These are phyloP conservation scores for Dendrothele bispora DNA, from an alignment of 768 basidiomycete species.

Conservation along the genomic window DNA sequence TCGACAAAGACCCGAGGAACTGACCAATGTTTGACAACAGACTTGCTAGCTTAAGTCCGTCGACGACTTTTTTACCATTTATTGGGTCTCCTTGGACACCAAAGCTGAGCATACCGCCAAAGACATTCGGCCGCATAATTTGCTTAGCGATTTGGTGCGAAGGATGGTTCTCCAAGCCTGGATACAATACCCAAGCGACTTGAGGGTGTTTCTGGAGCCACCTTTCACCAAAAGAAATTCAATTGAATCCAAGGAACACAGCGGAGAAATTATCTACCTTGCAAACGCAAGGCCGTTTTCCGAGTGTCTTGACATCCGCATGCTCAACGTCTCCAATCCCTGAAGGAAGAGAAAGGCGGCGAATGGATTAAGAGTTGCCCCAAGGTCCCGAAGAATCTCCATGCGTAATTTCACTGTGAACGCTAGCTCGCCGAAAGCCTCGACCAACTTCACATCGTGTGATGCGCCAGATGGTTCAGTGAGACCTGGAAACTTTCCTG, in stretches of 20 bases:
- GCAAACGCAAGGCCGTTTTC: slow-evolving; percentile 73
- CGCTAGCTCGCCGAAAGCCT: slow-evolving; percentile 64
- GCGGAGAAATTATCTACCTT: slow-evolving; percentile 27
- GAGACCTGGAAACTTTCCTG: slow-evolving; percentile 72
- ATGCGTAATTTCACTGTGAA: slow-evolving; percentile 68
- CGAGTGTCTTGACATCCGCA: slow-evolving; percentile 70
- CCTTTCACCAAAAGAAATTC: slow-evolving; percentile 21
- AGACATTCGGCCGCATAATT: slow-evolving; percentile 53
- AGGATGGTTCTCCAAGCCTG: slow-evolving; percentile 63
- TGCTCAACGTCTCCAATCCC: slow-evolving; percentile 74
- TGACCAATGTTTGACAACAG: slow-evolving; percentile 71
- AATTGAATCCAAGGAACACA: background rate
- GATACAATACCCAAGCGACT: slow-evolving; percentile 78
- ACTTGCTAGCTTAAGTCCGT: slow-evolving; percentile 68
- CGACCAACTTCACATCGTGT: slow-evolving; percentile 66
- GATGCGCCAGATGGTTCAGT: slow-evolving; percentile 76
- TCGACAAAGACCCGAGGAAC: too few species aligned
- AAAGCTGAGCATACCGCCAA: slow-evolving; percentile 77
- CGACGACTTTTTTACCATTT: slow-evolving; percentile 61
- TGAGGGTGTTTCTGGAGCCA: slow-evolving; percentile 66
- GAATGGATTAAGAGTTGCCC: slow-evolving; percentile 68
- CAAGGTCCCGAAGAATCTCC: slow-evolving; percentile 66
- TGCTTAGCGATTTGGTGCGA: slow-evolving; percentile 60
- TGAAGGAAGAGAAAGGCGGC: slow-evolving; percentile 75
- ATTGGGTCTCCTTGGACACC: slow-evolving; percentile 62